phyloP scores from a whole-genome alignment of 257 asterid genomes.

The Parsonsia alboflavescens region DNA sequence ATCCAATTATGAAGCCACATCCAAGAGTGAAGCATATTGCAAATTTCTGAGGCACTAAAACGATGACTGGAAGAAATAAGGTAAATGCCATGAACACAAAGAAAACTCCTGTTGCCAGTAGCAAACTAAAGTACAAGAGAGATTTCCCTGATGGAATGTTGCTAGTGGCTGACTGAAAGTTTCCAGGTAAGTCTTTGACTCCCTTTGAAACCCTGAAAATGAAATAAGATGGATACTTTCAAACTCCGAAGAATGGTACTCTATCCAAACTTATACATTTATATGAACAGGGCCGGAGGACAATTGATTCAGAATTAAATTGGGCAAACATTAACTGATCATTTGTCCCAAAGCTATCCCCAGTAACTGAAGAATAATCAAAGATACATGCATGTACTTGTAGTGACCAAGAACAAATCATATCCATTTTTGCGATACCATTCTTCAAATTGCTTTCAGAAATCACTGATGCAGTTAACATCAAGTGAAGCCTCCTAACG shows the following conservation, averaged over 20 bases:
- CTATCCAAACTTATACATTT: neutral
- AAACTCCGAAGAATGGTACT: neutral
- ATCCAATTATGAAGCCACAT: constrained; percentile 74
- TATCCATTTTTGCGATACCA: neutral
- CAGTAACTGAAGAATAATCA: neutral
- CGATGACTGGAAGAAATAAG: constrained; percentile 86
- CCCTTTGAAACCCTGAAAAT: constrained; percentile 76
- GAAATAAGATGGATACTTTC: neutral
- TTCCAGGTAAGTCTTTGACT: constrained; percentile 84
- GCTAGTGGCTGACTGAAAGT: constrained; percentile 93
- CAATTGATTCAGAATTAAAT: neutral
- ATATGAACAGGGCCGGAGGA: neutral
- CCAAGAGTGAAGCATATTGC: constrained; percentile 87
- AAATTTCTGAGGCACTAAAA: constrained; percentile 85
- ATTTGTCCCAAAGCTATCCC: neutral
- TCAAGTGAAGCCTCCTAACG: neutral
- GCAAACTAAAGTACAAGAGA: constrained; percentile 77
- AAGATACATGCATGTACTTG: neutral
- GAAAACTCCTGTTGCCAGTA: constrained; percentile 79
- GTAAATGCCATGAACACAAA: constrained; percentile 84
- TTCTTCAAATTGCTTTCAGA: neutral
- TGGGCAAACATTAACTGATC: neutral
- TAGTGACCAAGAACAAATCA: neutral
- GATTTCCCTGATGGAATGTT: constrained; percentile 88
- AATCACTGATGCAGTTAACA: neutral